Base-by-base conservation (phyloP, 2,329 filamentous ascomycete genomes). In the Xylariales sp. region DNA sequence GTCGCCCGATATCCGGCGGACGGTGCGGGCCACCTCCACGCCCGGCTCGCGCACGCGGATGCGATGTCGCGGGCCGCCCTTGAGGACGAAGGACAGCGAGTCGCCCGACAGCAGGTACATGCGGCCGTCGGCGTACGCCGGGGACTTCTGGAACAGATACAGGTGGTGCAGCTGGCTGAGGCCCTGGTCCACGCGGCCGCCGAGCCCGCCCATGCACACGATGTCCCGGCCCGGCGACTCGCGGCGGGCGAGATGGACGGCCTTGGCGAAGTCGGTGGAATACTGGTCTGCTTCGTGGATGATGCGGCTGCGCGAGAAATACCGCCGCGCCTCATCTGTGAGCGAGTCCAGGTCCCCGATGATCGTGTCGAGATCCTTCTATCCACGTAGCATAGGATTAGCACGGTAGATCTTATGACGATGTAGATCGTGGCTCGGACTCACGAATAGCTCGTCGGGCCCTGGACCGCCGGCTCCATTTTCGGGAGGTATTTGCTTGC, bases 271-370 rank as follows among this genome's bases (percentile, higher is more conserved):
- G 79, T 99, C 96, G 34, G 96, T 97, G 23, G 90, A 91, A 73
- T 97, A 88, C 79, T 98, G 93, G 77, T 97, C 93, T n/a, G 84
- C 78, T 70, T 95, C 89, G 73, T 89, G 83, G 71, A 93, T 85
- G 61, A 98, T 84, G 12, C 84, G 76, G 1, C 93, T 81, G 41
- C 86, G 83, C 80, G 94, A 97, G 80, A 91, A 91, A n/a, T 84
- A 75, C 60, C 4, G 3, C 52, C 85, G 84, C 10, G 92, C 86
- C 12, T 87, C 80, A 9, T 87, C 83, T 2, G 82, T 82, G 18
- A 98, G 83, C 3, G 95, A 97, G 81, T 99, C 96, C 9, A 99
- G 86, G 78, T 99, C 96, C 54, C 96, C 96, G 73, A 97, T 89
- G 69, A 99, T 94, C 62, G 87, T 83, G 75, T 92, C 83, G 1